phyloP scores from a whole-genome alignment of 495 filamentous ascomycete genomes.

The Hyaloscypha bicolor region DNA sequence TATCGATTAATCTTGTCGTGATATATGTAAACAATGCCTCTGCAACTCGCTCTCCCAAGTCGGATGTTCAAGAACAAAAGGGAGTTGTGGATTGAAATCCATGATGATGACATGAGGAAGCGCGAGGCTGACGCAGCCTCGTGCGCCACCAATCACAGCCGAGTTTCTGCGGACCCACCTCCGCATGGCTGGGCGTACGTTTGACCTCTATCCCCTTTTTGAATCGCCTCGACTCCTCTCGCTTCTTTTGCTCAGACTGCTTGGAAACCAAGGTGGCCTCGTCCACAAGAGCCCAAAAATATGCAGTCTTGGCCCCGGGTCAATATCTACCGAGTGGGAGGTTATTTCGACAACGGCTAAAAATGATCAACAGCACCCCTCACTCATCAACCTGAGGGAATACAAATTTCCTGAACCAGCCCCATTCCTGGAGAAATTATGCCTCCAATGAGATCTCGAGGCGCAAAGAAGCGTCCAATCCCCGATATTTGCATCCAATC shows the following conservation, averaged over 20 bases:
- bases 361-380: conserved; percentile 5
- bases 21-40: background rate
- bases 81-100: background rate
- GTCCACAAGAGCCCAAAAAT: no score
- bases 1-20: conserved; percentile 13
- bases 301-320: conserved; percentile 4
- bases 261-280: no score
- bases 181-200: background rate
- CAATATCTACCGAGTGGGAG: conserved; percentile 6
- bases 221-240: background rate
- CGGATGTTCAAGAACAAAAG: background rate
- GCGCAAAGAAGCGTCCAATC: background rate
- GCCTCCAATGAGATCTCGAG: conserved; percentile 18
- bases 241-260: background rate
- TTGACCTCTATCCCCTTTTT: background rate
- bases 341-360: conserved; percentile 4
- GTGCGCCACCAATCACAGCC: background rate
- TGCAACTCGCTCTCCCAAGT: background rate
- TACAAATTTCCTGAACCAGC: background rate
- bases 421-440: conserved; percentile 14
- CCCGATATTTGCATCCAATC: background rate
- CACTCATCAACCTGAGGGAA: conserved; percentile 8
- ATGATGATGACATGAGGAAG: background rate
- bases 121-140: background rate
- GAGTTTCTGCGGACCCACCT: background rate